Evolutionary conservation across 176 grass and related monocot genomes (phyloP).

Genomic region (Aegilops longissima): DNA sequence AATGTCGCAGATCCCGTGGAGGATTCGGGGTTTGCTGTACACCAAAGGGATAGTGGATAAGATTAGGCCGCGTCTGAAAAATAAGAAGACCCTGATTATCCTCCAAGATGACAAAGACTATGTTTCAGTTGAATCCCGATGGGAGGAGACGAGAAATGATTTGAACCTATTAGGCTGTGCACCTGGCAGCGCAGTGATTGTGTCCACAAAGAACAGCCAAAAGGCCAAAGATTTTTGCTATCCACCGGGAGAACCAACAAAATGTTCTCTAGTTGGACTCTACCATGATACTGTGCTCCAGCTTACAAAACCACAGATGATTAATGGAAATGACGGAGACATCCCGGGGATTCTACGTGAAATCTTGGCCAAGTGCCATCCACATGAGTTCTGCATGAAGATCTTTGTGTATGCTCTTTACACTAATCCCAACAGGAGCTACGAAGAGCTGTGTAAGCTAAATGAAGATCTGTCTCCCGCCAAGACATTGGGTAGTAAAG

Average conservation of each 20-base stretch:
- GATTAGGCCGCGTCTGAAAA: neutral
- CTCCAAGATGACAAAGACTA: neutral
- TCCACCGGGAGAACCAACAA: neutral
- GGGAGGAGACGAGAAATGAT: neutral
- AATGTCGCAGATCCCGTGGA: neutral
- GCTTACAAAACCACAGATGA: neutral
- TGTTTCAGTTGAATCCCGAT: neutral
- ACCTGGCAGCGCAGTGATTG: neutral
- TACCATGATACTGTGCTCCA: neutral
- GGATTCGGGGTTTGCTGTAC: neutral
- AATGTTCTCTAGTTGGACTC: neutral
- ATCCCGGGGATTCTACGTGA: neutral
- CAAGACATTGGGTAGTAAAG: neutral
- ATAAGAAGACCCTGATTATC: neutral
- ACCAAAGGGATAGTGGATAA: neutral
- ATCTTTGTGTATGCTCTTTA: neutral
- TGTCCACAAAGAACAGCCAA: neutral
- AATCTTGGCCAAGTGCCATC: neutral
- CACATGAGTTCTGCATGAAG: conserved; percentile 13
- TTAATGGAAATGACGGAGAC: neutral
- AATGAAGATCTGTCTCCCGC: neutral
- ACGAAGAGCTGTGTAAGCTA: neutral
- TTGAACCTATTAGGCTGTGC: neutral
- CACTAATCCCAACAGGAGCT: neutral
- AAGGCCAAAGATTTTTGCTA: neutral